Percentiles rank a stretch among this genome's conserved stretches.
These are phyloP conservation scores for Mycotypha africana DNA, from an alignment of 371 early-diverging fungal genomes.

Conservation along the genomic window DNA sequence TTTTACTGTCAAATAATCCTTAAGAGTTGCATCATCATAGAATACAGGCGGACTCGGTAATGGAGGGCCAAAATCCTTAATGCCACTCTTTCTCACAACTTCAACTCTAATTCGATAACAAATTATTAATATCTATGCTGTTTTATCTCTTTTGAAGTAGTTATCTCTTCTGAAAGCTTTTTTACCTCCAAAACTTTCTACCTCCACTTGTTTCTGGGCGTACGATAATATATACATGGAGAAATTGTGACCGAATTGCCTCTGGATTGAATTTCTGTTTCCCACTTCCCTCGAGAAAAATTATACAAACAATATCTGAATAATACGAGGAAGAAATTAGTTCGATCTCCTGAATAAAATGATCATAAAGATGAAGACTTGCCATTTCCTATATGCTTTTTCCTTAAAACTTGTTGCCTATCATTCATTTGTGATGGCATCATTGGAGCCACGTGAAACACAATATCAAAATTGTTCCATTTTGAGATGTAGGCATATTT, in stretches of 20 bases:
- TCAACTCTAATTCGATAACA: slow-evolving; percentile 26
- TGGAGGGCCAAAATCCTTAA: slow-evolving; percentile 58
- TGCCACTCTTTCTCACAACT: slow-evolving; percentile 52
- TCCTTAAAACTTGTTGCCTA: slow-evolving; percentile 74
- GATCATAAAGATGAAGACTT: no score
- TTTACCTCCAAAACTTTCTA: slow-evolving; percentile 32
- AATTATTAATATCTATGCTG: not conserved
- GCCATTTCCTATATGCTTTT: slow-evolving; percentile 83
- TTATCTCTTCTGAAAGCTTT: not conserved
- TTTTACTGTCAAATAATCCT: slow-evolving; percentile 54
- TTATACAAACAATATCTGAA: slow-evolving; percentile 65
- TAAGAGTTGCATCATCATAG: slow-evolving; percentile 31
- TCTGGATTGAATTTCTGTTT: slow-evolving; percentile 56
- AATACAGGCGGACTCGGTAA: slow-evolving; percentile 61
- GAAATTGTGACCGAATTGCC: slow-evolving; percentile 62
- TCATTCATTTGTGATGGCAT: slow-evolving; percentile 68
- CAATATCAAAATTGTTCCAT: slow-evolving; percentile 75
- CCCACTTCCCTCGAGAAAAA: slow-evolving; percentile 64
- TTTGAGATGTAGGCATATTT: slow-evolving; percentile 66
- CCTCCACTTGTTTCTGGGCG: slow-evolving; percentile 30
- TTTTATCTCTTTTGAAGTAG: not conserved
- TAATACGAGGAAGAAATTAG: no score
- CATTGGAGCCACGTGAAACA: slow-evolving; percentile 80
- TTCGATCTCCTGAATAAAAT: no score
- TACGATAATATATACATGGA: slow-evolving; percentile 69